Conservation (phyloP, 1,139 yeast genomes). For the Wickerhamiella pararugosa region DNA sequence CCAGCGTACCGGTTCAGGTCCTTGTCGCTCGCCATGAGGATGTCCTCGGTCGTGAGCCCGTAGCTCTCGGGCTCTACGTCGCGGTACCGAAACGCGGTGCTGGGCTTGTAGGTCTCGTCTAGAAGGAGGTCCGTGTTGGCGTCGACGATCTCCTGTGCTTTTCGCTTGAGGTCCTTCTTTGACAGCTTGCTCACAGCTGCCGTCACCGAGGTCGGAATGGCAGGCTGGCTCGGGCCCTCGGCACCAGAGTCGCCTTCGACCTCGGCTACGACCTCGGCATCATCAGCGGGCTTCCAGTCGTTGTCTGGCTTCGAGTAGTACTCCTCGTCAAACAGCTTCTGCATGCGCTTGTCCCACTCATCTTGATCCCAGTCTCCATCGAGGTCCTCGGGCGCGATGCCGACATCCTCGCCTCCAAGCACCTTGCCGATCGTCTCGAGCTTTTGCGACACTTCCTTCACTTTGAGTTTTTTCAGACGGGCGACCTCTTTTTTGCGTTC, state of each 20-base stretch:
- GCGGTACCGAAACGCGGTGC: constrained; percentile 65
- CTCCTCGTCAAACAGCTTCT: constrained; percentile 52
- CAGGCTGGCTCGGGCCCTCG: constrained; percentile 9
- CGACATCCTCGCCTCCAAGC: constrained; percentile 60
- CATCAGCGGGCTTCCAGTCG: constrained; percentile 17
- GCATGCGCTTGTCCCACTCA: constrained; percentile 85
- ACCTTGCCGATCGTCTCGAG: constrained; percentile 65
- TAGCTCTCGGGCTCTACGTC: constrained; percentile 92
- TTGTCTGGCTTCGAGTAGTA: constrained; percentile 26
- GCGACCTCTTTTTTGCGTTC: constrained; percentile 48
- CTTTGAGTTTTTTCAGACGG: constrained; percentile 59
- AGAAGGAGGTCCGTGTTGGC: constrained; percentile 29
- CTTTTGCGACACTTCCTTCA: constrained; percentile 65
- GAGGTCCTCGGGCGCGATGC: constrained; percentile 39
- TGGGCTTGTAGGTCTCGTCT: constrained; percentile 26
- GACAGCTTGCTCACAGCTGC: constrained; percentile 34
- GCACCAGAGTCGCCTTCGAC: constrained; percentile 13
- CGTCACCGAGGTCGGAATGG: neutral
- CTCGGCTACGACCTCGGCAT: constrained; percentile 18
- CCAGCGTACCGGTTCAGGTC: constrained; percentile 75
- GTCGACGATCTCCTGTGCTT: constrained; percentile 61
- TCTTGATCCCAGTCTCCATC: constrained; percentile 82
- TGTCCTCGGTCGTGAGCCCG: constrained; percentile 78
- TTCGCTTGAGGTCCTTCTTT: constrained; percentile 42
- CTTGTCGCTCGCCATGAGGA: constrained; percentile 75